Evolutionary conservation across 2,329 filamentous ascomycete species (phyloP).

Genomic region (Pestalotiopsis sp.): DNA sequence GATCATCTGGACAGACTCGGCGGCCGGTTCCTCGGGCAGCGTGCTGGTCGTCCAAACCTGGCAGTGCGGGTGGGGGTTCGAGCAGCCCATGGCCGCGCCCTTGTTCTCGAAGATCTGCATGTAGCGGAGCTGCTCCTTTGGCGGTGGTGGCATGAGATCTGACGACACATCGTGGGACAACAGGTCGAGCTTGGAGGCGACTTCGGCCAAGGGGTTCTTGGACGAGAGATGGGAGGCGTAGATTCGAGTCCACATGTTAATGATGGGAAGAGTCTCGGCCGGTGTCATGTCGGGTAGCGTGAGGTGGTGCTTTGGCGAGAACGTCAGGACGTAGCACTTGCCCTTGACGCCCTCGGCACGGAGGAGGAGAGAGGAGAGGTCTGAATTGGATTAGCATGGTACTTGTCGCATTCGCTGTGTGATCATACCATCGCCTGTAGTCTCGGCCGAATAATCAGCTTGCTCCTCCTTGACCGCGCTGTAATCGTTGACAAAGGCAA

Average conservation of each 20-base stretch:
- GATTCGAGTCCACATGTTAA: slow-evolving; percentile 89
- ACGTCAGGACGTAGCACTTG: slow-evolving; percentile 96
- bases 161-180: slow-evolving; percentile 37
- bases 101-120: slow-evolving; percentile 99
- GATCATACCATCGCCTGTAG: slow-evolving; percentile 37
- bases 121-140: slow-evolving; percentile 82
- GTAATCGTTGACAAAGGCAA: slow-evolving; percentile 97
- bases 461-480: slow-evolving; percentile 95
- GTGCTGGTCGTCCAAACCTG: slow-evolving; percentile 95
- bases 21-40: slow-evolving; percentile 83
- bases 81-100: slow-evolving; percentile 96
- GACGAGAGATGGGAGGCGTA: slow-evolving; percentile 82
- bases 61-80: slow-evolving; percentile 96
- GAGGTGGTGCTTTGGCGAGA: slow-evolving; percentile 86
- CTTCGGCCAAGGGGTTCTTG: slow-evolving; percentile 61
- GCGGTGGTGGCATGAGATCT: slow-evolving; percentile 45
- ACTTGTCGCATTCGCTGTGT: background rate
- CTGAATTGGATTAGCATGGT: slow-evolving; percentile 41
- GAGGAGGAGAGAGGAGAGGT: slow-evolving; percentile 75
- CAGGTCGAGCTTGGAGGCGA: slow-evolving; percentile 41
- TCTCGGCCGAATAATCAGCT: slow-evolving; percentile 66
- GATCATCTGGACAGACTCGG: slow-evolving; percentile 77
- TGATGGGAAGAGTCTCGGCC: slow-evolving; percentile 75
- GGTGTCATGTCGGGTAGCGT: slow-evolving; percentile 89
- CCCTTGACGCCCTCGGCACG: slow-evolving; percentile 86